phyloP scores from a whole-genome alignment of 768 basidiomycete species.

The Phaeolepiota aurea region DNA sequence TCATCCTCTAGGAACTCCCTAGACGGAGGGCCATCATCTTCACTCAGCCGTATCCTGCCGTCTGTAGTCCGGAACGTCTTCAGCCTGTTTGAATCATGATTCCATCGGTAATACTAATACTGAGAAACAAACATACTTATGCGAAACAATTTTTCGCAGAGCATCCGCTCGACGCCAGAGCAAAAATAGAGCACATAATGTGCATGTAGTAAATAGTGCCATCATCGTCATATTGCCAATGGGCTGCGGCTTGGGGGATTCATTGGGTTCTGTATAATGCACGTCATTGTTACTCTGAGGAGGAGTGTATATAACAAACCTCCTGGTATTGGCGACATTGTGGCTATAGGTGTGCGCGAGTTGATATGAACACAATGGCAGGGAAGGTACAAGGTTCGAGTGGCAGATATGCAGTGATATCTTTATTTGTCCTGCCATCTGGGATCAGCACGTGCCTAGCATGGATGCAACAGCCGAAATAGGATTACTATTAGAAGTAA shows the following conservation, averaged over 20 bases:
- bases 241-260: conserved; percentile 55
- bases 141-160: conserved; percentile 50
- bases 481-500: too few species aligned
- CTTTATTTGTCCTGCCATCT: too few species aligned
- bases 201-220: conserved; percentile 49
- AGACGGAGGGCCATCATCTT: conserved; percentile 69
- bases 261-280: conserved; percentile 43
- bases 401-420: too few species aligned
- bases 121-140: conserved; percentile 34
- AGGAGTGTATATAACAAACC: conserved; percentile 4
- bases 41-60: conserved; percentile 58
- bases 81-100: conserved; percentile 29
- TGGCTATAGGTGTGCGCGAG: neutral
- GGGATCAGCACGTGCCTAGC: too few species aligned
- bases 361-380: too few species aligned
- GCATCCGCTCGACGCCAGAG: conserved; percentile 55
- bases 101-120: neutral
- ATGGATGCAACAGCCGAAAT: too few species aligned
- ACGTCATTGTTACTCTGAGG: neutral
- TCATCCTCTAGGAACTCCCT: conserved; percentile 55
- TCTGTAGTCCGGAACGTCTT: conserved; percentile 45
- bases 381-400: too few species aligned
- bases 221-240: conserved; percentile 43
- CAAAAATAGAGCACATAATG: conserved; percentile 47
- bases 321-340: conserved; percentile 14